Percentiles rank a stretch among this genome's conserved stretches.
Conservation (phyloP, 176 grass and related monocot genomes). For the Pontederia crassipes region DNA sequence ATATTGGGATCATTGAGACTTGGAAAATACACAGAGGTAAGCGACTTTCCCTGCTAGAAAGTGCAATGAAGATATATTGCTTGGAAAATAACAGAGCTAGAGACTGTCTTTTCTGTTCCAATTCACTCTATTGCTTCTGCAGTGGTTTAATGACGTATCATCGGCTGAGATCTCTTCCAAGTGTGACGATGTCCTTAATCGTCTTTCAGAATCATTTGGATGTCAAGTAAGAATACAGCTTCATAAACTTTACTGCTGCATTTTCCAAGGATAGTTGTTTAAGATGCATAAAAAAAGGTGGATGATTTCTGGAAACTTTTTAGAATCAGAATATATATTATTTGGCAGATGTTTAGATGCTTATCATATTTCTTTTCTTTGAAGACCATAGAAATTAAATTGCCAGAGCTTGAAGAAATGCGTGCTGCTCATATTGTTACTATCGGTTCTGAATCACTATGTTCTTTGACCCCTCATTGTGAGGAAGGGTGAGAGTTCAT, state of each 20-base stretch:
- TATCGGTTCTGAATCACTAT: conserved; percentile 86
- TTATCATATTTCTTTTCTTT: conserved; percentile 24
- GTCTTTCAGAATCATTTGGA: conserved; percentile 52
- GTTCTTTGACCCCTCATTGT: conserved; percentile 61
- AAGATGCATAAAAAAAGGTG: background rate
- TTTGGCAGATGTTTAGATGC: background rate
- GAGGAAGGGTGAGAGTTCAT: conserved; percentile 39
- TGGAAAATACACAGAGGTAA: conserved; percentile 91
- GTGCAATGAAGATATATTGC: too few species aligned
- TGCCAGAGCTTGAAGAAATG: conserved; percentile 98
- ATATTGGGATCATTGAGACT: conserved; percentile 66
- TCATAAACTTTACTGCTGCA: background rate
- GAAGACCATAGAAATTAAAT: conserved; percentile 83
- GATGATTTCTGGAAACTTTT: conserved; percentile 3
- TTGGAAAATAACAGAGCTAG: too few species aligned
- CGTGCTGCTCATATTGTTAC: conserved; percentile 78
- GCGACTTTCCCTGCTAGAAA: conserved; percentile 2
- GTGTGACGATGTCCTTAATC: conserved; percentile 79
- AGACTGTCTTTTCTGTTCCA: too few species aligned
- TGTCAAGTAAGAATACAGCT: conserved; percentile 47
- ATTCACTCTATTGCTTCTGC: conserved; percentile 22
- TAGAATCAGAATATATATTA: conserved; percentile 7
- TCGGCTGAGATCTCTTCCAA: conserved; percentile 63
- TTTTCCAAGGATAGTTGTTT: conserved; percentile 1
- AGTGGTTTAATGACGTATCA: conserved; percentile 99